Evolutionary conservation across 495 filamentous ascomycete species (phyloP).

Genomic region (Aspergillus avenaceus): DNA sequence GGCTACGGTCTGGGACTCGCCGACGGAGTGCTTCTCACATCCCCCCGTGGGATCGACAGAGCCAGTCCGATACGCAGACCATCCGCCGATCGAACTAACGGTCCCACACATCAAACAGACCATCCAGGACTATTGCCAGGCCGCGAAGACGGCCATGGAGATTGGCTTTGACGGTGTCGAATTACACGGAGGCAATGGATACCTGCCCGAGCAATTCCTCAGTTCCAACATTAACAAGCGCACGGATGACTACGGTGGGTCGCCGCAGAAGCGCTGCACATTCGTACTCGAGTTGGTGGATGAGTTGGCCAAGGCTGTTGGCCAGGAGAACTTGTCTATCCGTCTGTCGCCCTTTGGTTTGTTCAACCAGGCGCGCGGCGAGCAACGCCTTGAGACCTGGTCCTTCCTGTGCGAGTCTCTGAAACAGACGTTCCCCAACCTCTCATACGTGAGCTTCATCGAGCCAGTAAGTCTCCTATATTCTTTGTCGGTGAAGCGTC

Average conservation of each 20-base stretch:
- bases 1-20: slow-evolving; percentile 37
- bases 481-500: too few relatives aligned
- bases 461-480: slow-evolving; percentile 37
- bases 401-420: slow-evolving; percentile 42
- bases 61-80: slow-evolving; percentile 38
- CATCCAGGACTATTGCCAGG: slow-evolving; percentile 16
- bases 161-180: slow-evolving; percentile 47
- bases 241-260: slow-evolving; percentile 46
- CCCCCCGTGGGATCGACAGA: slow-evolving; percentile 28
- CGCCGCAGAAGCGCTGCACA: slow-evolving; percentile 40
- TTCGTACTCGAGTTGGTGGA: slow-evolving; percentile 43
- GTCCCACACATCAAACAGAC: slow-evolving; percentile 37
- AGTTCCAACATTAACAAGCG: slow-evolving; percentile 42
- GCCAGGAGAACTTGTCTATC: slow-evolving; percentile 19
- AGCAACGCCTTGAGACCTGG: slow-evolving; percentile 50
- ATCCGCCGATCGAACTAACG: slow-evolving; percentile 44
- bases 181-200: slow-evolving; percentile 48
- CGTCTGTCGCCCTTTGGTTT: slow-evolving; percentile 43
- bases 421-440: slow-evolving; percentile 40
- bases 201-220: slow-evolving; percentile 48
- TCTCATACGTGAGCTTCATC: slow-evolving; percentile 52
- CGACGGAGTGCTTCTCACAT: slow-evolving; percentile 34
- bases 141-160: slow-evolving; percentile 28
- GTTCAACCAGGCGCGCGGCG: slow-evolving; percentile 45
- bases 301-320: slow-evolving; percentile 22